phyloP scores from a whole-genome alignment of 805 yeast species.

The Lachancea quebecensis region DNA sequence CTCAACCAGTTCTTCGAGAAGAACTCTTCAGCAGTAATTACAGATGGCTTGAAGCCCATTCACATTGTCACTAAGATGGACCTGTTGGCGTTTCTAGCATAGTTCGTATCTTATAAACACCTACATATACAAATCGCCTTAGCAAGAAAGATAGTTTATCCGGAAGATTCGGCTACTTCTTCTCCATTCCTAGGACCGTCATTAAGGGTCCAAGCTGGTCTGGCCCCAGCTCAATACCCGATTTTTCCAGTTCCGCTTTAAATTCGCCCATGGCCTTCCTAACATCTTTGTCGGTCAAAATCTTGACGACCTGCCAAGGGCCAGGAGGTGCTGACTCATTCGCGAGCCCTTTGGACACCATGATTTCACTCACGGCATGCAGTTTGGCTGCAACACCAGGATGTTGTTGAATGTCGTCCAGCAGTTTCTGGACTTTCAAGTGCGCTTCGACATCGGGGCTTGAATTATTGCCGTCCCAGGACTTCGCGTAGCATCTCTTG shows the following conservation, averaged over 20 bases:
- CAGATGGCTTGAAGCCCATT: constrained; percentile 67
- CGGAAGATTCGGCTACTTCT: constrained; percentile 1
- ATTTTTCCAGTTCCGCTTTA: constrained; percentile 20
- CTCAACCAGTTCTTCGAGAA: constrained; percentile 77
- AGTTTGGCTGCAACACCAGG: constrained; percentile 19
- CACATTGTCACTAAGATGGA: constrained; percentile 88
- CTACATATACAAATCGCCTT: too few species aligned
- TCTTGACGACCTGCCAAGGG: constrained; percentile 23
- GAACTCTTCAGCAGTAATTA: constrained; percentile 76
- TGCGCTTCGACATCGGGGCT: constrained; percentile 23
- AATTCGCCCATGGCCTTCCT: constrained; percentile 22
- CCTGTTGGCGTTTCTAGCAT: constrained; percentile 46
- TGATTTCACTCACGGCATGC: constrained; percentile 16
- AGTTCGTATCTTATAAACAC: neutral
- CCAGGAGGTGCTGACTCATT: constrained; percentile 13
- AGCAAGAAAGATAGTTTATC: too few species aligned
- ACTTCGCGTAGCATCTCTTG: constrained; percentile 19
- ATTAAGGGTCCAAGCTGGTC: constrained; percentile 25
- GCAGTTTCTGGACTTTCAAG: constrained; percentile 19
- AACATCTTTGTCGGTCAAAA: constrained; percentile 23
- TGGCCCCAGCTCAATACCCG: constrained; percentile 24
- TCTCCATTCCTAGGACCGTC: constrained; percentile 24
- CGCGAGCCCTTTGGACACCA: constrained; percentile 20
- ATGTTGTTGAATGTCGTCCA: constrained; percentile 21
- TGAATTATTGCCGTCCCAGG: constrained; percentile 23